phyloP scores from a whole-genome alignment of 2,329 filamentous ascomycete species.

The Neofusicoccum cordaticola region DNA sequence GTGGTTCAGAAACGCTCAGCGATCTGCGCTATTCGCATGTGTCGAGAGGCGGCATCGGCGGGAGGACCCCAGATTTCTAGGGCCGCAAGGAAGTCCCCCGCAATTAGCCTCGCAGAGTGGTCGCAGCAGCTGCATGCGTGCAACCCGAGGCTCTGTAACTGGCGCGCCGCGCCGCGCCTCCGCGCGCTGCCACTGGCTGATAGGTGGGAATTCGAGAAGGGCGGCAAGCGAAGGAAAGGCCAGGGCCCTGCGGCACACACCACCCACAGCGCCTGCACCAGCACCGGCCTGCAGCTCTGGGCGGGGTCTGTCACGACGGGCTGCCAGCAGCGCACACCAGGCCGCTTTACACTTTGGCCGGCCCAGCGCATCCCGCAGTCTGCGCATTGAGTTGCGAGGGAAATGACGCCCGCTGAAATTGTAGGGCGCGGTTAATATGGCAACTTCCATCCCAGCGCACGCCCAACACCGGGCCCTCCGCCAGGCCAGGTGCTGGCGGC shows the following conservation, averaged over 20 bases:
- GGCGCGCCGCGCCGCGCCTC: slow-evolving; percentile 1
- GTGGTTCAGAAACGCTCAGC: background rate
- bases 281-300: background rate
- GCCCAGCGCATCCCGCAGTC: background rate
- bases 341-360: background rate
- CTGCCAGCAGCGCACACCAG: background rate
- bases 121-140: background rate
- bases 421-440: slow-evolving; percentile 6
- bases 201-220: background rate
- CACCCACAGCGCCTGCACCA: background rate
- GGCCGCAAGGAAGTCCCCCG: slow-evolving; percentile 9
- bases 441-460: background rate
- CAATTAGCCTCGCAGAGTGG: background rate
- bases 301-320: background rate
- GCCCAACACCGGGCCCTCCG: background rate
- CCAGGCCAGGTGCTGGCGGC: background rate
- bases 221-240: background rate
- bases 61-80: slow-evolving; percentile 11
- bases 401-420: slow-evolving; percentile 2
- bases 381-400: background rate
- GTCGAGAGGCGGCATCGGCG: background rate
- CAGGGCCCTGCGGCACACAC: background rate
- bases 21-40: background rate
- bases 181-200: slow-evolving; percentile 1
- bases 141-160: slow-evolving; percentile 11